These are phyloP conservation scores for Lasiodiplodia sp. DNA, from an alignment of 2,329 filamentous ascomycete species.

Conservation along the genomic window DNA sequence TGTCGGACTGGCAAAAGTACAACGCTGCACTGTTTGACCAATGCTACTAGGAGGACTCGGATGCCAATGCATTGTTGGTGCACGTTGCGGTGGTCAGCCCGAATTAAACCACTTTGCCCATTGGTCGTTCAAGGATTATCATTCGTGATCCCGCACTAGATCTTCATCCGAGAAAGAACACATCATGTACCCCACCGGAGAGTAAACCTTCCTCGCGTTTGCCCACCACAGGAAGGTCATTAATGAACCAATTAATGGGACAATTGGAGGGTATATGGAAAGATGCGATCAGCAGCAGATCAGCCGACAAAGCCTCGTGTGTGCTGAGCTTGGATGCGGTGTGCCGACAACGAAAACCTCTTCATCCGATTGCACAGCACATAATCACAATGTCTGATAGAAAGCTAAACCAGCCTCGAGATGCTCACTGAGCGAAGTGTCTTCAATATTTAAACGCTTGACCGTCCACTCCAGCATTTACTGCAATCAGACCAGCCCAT, in stretches of 20 bases:
- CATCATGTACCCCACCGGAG: neutral
- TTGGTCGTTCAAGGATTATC: neutral
- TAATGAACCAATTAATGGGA: neutral
- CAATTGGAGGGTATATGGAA: neutral
- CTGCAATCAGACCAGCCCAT: neutral
- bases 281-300: neutral
- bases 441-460: neutral
- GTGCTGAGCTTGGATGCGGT: neutral
- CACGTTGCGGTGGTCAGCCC: neutral
- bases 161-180: neutral
- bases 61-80: too few relatives aligned
- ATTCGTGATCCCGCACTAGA: neutral
- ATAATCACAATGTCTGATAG: neutral
- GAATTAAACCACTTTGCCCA: neutral
- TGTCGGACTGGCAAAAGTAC: too few relatives aligned
- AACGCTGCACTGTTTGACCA: too few relatives aligned
- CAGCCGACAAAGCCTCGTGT: slow-evolving; percentile 2
- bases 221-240: neutral
- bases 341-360: neutral
- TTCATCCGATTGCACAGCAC: slow-evolving; percentile 3
- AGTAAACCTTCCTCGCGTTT: neutral
- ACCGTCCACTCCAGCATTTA: neutral
- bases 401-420: neutral
- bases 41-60: too few relatives aligned
- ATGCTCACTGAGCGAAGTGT: neutral